Conservation (phyloP, 257 asterid species). For the Fraxinus anomala region DNA sequence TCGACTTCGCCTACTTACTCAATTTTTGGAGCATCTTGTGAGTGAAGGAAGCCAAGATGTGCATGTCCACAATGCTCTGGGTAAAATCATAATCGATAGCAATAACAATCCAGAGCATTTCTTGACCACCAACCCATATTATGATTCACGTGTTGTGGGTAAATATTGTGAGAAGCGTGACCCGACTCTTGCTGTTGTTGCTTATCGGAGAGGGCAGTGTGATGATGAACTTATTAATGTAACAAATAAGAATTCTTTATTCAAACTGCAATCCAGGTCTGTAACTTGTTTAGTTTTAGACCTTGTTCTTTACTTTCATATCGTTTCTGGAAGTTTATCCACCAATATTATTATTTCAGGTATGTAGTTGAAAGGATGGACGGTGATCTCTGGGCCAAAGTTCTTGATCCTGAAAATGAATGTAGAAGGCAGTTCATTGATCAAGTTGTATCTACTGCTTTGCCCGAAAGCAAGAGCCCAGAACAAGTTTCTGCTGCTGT, state of each 20-base stretch:
- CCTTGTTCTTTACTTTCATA: slow-evolving; percentile 15
- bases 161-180: slow-evolving; percentile 99
- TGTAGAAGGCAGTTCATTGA: slow-evolving; percentile 95
- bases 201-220: slow-evolving; percentile 96
- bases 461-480: slow-evolving; percentile 99
- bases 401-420: slow-evolving; percentile 94
- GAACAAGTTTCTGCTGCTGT: slow-evolving; percentile 99
- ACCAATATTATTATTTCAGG: slow-evolving; percentile 43
- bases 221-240: slow-evolving; percentile 96
- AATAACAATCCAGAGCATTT: slow-evolving; percentile 98
- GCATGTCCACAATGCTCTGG: slow-evolving; percentile 98
- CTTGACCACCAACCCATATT: slow-evolving; percentile 96
- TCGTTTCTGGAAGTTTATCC: slow-evolving; percentile 17
- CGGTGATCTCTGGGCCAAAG: slow-evolving; percentile 94
- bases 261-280: slow-evolving; percentile 97
- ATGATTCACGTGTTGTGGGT: slow-evolving; percentile 98
- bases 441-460: slow-evolving; percentile 99
- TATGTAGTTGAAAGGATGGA: slow-evolving; percentile 99
- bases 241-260: slow-evolving; percentile 90
- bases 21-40: slow-evolving; percentile 99
- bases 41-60: slow-evolving; percentile 99
- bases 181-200: slow-evolving; percentile 99
- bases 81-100: slow-evolving; percentile 97
- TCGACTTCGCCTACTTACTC: slow-evolving; percentile 96
- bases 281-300: slow-evolving; percentile 31